phyloP scores from a whole-genome alignment of 208 protist genomes.

The Leishmania turanica region DNA sequence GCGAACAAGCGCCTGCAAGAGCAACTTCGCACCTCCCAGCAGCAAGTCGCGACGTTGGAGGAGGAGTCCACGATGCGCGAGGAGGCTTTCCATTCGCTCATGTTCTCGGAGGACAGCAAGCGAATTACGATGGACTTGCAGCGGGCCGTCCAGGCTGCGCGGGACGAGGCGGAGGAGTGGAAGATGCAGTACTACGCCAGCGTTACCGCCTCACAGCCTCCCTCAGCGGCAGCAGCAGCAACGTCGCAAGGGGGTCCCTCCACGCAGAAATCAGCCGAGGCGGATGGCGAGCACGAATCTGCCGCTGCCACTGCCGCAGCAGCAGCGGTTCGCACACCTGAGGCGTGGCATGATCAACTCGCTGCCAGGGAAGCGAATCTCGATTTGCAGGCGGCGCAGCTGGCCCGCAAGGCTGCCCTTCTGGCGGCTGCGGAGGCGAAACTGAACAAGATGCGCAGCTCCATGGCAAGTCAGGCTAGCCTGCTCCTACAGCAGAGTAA shows the following conservation, averaged over 20 bases:
- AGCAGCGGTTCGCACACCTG: not conserved
- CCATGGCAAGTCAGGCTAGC: conserved; percentile 66
- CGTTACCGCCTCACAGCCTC: not conserved
- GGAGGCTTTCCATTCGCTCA: conserved; percentile 59
- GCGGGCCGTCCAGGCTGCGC: conserved; percentile 38
- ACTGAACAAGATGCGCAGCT: conserved; percentile 64
- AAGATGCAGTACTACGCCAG: conserved; percentile 39
- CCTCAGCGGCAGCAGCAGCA: not conserved
- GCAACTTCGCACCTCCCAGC: conserved; percentile 31
- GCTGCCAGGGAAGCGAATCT: conserved; percentile 21
- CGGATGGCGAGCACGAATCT: not conserved
- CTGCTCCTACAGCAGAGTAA: conserved; percentile 37
- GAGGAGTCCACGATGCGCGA: conserved; percentile 67
- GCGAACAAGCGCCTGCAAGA: conserved; percentile 27
- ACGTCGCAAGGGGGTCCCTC: not conserved
- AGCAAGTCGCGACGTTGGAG: conserved; percentile 47
- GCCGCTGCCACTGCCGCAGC: not conserved
- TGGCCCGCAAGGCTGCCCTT: conserved; percentile 40
- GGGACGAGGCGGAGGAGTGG: conserved; percentile 60
- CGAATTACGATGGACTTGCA: conserved; percentile 58
- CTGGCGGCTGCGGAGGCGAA: conserved; percentile 52
- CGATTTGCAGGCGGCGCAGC: conserved; percentile 23
- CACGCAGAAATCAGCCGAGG: not conserved
- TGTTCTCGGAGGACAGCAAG: conserved; percentile 72
- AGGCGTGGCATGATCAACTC: conserved; percentile 27